These are phyloP conservation scores for Kwoniella sp. DNA, from an alignment of 768 basidiomycete species.

Conservation along the genomic window DNA sequence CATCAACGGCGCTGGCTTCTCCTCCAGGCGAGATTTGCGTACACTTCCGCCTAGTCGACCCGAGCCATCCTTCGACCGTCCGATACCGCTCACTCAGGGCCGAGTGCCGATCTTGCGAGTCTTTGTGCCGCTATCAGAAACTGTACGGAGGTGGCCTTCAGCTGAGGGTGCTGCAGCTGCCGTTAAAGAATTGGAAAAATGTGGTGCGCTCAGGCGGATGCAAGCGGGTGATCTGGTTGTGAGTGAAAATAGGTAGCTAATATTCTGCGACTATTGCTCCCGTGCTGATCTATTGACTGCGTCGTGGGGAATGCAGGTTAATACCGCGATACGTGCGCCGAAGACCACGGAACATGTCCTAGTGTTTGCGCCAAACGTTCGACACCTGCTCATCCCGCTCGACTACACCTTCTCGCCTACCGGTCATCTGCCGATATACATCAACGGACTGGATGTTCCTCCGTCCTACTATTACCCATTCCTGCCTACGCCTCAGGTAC, in stretches of 20 bases:
- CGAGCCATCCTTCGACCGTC: conserved; percentile 52
- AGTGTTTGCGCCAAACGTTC: conserved; percentile 47
- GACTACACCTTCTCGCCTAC: conserved; percentile 40
- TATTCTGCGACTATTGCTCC: conserved; percentile 20
- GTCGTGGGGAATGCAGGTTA: conserved; percentile 29
- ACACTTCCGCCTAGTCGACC: conserved; percentile 24
- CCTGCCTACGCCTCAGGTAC: conserved; percentile 48
- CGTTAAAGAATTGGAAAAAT: conserved; percentile 50
- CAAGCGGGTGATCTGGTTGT: conserved; percentile 50
- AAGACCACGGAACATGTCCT: conserved; percentile 46
- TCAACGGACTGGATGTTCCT: conserved; percentile 52
- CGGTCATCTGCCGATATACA: conserved; percentile 50
- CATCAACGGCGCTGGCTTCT: neutral
- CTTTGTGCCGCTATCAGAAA: conserved; percentile 50
- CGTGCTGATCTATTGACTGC: neutral
- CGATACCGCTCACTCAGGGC: conserved; percentile 44
- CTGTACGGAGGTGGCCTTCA: conserved; percentile 49
- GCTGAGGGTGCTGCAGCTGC: conserved; percentile 47
- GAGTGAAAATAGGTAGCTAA: conserved; percentile 4
- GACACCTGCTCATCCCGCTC: conserved; percentile 51
- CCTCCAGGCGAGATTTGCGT: conserved; percentile 3
- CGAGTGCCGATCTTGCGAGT: conserved; percentile 50
- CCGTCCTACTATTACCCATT: conserved; percentile 55
- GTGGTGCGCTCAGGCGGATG: conserved; percentile 48
- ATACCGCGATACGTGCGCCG: conserved; percentile 48